Evolutionary conservation across 2,329 filamentous ascomycete species (phyloP).

Genomic region (Pseudocercospora eumusae): DNA sequence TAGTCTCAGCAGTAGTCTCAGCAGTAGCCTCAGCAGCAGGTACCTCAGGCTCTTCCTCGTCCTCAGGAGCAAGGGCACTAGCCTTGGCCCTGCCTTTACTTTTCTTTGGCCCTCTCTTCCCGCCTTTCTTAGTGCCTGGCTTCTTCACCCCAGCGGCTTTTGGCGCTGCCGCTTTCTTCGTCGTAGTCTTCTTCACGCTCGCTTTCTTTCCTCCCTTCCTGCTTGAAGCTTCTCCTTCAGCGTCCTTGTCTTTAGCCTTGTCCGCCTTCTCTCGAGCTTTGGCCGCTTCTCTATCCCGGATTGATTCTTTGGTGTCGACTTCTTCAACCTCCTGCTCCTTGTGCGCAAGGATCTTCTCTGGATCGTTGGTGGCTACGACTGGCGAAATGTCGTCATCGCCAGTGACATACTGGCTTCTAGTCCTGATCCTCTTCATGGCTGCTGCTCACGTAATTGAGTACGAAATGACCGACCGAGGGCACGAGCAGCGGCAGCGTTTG

Average conservation of each 20-base stretch:
- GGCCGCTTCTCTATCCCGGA: constrained; percentile 5
- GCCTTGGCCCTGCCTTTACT: not conserved
- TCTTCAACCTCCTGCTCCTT: not conserved
- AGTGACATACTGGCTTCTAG: not conserved
- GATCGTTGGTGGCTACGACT: constrained; percentile 1
- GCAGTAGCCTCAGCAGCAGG: not conserved
- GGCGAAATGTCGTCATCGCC: constrained; percentile 7
- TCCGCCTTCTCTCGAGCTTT: not conserved
- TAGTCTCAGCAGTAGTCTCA: not conserved
- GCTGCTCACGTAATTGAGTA: not conserved
- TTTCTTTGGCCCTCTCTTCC: not conserved
- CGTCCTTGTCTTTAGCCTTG: not conserved
- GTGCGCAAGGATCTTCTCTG: constrained; percentile 1
- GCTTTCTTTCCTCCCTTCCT: not conserved
- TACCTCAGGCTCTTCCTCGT: not conserved
- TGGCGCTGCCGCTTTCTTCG: not conserved
- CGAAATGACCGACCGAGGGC: too few species aligned
- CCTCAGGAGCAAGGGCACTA: not conserved
- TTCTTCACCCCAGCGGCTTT: not conserved
- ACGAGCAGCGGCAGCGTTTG: not conserved
- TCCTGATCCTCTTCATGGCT: not conserved
- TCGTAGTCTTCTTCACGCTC: not conserved
- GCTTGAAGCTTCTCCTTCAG: not conserved
- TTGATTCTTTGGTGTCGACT: not conserved
- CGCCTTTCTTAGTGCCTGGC: not conserved